Percentiles rank a stretch among this genome's conserved stretches.
These are phyloP conservation scores for Mimosa pudica DNA, from an alignment of 306 rosid genomes.

Conservation along the genomic window DNA sequence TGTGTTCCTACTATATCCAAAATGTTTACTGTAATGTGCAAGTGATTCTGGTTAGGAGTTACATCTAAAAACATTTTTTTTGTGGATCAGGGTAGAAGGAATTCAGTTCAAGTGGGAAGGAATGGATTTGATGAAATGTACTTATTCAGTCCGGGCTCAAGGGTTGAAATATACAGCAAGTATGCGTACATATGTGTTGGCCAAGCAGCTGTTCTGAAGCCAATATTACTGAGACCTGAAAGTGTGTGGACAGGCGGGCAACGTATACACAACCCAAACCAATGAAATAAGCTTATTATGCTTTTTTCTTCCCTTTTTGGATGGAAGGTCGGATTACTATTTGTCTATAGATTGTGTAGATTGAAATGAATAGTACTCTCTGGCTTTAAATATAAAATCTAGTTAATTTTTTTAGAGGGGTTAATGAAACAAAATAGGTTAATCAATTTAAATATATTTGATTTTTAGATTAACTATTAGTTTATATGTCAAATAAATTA, in stretches of 20 bases:
- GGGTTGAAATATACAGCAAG: conserved; percentile 57
- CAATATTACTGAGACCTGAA: conserved; percentile 52
- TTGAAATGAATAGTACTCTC: background rate
- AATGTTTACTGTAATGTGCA: background rate
- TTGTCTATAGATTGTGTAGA: background rate
- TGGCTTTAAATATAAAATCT: too few species aligned
- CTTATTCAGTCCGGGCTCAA: conserved; percentile 81
- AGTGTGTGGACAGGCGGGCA: conserved; percentile 69
- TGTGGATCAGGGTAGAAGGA: conserved; percentile 84
- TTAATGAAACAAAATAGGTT: too few species aligned
- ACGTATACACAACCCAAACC: conserved; percentile 70
- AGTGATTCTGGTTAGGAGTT: background rate
- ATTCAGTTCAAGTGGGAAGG: conserved; percentile 72
- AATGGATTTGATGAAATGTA: conserved; percentile 75
- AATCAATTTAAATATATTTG: too few species aligned
- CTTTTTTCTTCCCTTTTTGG: background rate
- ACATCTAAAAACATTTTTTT: background rate
- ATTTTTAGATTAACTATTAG: too few species aligned
- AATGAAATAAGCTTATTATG: conserved; percentile 27
- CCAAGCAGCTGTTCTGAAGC: conserved; percentile 72
- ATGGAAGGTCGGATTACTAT: background rate
- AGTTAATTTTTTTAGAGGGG: too few species aligned
- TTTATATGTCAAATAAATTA: too few species aligned
- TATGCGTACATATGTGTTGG: conserved; percentile 69
- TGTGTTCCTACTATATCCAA: conserved; percentile 13